Evolutionary conservation across 192 early-diverging fungal species (phyloP).

Genomic region (Coemansia reversa): DNA sequence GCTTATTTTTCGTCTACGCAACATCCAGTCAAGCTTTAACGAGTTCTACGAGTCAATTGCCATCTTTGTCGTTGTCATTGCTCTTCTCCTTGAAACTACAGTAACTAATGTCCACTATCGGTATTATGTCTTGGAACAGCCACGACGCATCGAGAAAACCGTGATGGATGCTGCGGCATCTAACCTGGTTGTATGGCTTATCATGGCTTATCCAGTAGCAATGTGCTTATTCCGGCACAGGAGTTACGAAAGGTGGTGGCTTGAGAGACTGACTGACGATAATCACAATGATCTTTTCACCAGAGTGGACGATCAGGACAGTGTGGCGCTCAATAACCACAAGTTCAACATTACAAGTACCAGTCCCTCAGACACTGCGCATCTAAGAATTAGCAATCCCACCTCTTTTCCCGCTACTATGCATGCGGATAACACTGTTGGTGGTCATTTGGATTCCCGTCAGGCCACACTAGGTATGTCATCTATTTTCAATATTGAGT

Average conservation of each 20-base stretch:
- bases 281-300: slow-evolving; percentile 1
- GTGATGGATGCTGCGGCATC: slow-evolving; percentile 20
- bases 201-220: slow-evolving; percentile 27
- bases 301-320: too few relatives aligned
- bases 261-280: slow-evolving; percentile 36
- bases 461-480: too few relatives aligned
- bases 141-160: slow-evolving; percentile 30
- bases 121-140: slow-evolving; percentile 25
- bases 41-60: slow-evolving; percentile 43
- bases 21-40: slow-evolving; percentile 51
- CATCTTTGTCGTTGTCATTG: slow-evolving; percentile 29
- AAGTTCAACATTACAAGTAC: too few relatives aligned
- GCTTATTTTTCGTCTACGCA: slow-evolving; percentile 41
- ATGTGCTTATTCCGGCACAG: slow-evolving; percentile 30
- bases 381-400: too few relatives aligned
- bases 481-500: too few relatives aligned
- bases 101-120: slow-evolving; percentile 22
- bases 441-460: too few relatives aligned
- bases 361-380: too few relatives aligned
- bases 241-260: slow-evolving; percentile 30
- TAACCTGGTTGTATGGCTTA: slow-evolving; percentile 30
- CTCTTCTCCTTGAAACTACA: slow-evolving; percentile 22
- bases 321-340: too few relatives aligned
- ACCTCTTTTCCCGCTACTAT: too few relatives aligned
- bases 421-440: too few relatives aligned